Evolutionary conservation across 2,329 filamentous ascomycete species (phyloP).

Genomic region (Parastagonospora nodorum): DNA sequence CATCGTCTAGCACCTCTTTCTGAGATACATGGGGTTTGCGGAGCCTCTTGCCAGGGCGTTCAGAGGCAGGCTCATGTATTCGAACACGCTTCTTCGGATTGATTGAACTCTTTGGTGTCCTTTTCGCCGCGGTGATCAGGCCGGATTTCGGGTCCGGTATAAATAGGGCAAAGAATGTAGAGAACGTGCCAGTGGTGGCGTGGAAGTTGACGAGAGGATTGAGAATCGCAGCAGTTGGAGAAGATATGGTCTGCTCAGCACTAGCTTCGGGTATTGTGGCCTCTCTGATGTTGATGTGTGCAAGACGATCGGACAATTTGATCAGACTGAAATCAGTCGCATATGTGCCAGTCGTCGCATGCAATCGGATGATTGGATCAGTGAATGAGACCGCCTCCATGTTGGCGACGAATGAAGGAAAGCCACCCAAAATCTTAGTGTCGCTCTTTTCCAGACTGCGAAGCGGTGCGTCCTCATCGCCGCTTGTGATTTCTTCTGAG

Average conservation of each 20-base stretch:
- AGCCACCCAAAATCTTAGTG: not conserved
- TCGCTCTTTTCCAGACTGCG: not conserved
- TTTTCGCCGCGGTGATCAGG: not conserved
- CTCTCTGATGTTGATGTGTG: too few relatives aligned
- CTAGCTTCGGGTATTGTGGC: too few relatives aligned
- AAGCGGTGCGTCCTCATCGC: constrained; percentile 1
- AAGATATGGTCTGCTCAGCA: too few relatives aligned
- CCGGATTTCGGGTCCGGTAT: not conserved
- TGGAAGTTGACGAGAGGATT: not conserved
- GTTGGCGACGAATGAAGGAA: too few relatives aligned
- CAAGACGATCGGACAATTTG: not conserved
- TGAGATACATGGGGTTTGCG: not conserved
- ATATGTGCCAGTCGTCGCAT: not conserved
- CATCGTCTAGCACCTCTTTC: not conserved
- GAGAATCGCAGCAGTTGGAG: too few relatives aligned
- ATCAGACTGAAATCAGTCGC: not conserved
- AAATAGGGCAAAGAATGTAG: not conserved
- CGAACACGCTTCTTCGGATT: constrained; percentile 28
- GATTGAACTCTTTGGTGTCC: not conserved
- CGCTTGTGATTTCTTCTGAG: not conserved
- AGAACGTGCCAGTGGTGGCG: not conserved
- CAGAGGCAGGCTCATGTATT: constrained; percentile 13
- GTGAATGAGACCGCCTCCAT: constrained; percentile 12
- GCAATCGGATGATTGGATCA: constrained; percentile 35
- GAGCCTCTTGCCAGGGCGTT: constrained; percentile 17